Evolutionary conservation across 2,329 filamentous ascomycete genomes (phyloP).

Genomic region (Gaeumannomyces sp.): DNA sequence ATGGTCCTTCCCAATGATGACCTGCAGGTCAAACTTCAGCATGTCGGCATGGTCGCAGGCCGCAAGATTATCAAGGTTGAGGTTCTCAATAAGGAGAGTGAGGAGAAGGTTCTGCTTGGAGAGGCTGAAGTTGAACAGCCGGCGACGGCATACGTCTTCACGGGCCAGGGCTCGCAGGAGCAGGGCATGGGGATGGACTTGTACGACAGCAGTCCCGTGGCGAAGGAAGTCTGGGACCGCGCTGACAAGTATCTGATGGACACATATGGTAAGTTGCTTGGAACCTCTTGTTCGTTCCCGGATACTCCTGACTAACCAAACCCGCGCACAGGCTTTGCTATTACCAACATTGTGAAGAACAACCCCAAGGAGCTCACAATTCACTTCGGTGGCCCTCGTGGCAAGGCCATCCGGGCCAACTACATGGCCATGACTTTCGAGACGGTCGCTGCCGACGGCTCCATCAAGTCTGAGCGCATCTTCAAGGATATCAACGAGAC

Average conservation of each 20-base stretch:
- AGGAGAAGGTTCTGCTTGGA: constrained; percentile 91
- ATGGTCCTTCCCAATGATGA: constrained; percentile 98
- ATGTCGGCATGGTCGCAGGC: constrained; percentile 94
- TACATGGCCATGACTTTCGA: constrained; percentile 99
- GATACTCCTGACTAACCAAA: background rate
- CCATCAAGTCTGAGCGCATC: constrained; percentile 97
- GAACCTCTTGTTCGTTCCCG: background rate
- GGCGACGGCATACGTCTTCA: constrained; percentile 94
- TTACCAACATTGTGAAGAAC: constrained; percentile 98
- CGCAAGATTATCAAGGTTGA: constrained; percentile 99
- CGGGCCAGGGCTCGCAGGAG: constrained; percentile 95
- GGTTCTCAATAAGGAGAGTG: constrained; percentile 88
- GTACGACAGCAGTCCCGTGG: constrained; percentile 87
- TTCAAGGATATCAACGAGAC: constrained; percentile 96
- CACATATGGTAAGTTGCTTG: constrained; percentile 72
- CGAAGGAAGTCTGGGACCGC: constrained; percentile 95
- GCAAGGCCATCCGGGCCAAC: constrained; percentile 96
- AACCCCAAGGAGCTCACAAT: constrained; percentile 98
- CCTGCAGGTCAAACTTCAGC: constrained; percentile 89
- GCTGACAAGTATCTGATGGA: constrained; percentile 98
- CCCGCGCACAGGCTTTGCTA: constrained; percentile 68
- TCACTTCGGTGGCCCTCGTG: constrained; percentile 92
- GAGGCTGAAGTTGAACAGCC: constrained; percentile 98
- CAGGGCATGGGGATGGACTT: constrained; percentile 99
- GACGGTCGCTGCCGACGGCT: constrained; percentile 86